Percentiles rank a stretch among this genome's conserved stretches.
Conservation (phyloP, 345 rosid genomes). For the Raphanus sativus region DNA sequence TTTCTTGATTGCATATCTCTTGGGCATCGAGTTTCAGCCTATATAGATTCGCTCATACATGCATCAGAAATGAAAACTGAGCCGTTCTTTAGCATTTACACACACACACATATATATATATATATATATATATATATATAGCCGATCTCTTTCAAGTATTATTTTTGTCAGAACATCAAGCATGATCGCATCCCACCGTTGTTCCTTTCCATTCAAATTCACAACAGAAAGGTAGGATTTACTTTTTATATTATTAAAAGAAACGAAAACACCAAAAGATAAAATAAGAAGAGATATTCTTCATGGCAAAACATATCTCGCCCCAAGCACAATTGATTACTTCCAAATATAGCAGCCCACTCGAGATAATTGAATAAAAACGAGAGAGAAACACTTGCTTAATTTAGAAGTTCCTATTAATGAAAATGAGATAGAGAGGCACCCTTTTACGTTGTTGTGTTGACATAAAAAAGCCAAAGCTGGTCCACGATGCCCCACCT, state of each 20-base stretch:
- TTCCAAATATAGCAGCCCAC: constrained; percentile 39
- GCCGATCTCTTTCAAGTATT: background rate
- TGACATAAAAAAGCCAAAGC: constrained; percentile 39
- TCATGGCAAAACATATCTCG: constrained; percentile 31
- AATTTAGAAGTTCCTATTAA: constrained; percentile 31
- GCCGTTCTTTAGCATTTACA: too few species aligned
- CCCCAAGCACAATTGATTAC: constrained; percentile 24
- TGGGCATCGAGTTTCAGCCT: constrained; percentile 1
- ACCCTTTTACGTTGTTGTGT: constrained; percentile 33
- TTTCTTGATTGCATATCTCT: constrained; percentile 14
- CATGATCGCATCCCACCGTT: constrained; percentile 24
- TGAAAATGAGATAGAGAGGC: constrained; percentile 2
- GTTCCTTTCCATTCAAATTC: constrained; percentile 14
- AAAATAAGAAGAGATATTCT: constrained; percentile 11
- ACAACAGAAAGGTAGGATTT: constrained; percentile 9
- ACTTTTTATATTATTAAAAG: background rate
- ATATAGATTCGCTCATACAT: background rate
- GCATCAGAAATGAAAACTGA: background rate
- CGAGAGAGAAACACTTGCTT: constrained; percentile 29
- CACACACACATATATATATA: too few species aligned
- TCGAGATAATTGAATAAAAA: constrained; percentile 16
- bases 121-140: too few species aligned
- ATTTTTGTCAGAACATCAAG: constrained; percentile 19
- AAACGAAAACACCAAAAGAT: background rate
- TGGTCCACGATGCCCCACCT: constrained; percentile 41